phyloP scores from a whole-genome alignment of 805 yeast species.

The Myxozyma lipomycoides region DNA sequence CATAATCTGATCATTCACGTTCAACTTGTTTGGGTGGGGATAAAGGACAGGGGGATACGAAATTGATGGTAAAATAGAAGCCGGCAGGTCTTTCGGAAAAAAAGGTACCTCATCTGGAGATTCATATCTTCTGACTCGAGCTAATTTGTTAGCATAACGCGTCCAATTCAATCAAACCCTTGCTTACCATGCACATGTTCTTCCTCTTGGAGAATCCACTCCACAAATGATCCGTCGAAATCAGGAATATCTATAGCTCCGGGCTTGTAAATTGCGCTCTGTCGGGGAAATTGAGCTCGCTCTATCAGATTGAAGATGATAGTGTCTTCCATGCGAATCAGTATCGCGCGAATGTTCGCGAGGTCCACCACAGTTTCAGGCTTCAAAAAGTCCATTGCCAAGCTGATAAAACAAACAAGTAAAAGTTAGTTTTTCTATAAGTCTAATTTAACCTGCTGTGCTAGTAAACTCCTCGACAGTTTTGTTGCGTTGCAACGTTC shows the following conservation, averaged over 20 bases:
- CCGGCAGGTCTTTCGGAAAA: conserved; percentile 61
- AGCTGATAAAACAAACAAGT: background rate
- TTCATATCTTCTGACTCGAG: conserved; percentile 83
- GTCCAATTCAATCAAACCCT: background rate
- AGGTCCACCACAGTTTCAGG: conserved; percentile 47
- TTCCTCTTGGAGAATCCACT: conserved; percentile 73
- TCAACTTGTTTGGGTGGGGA: conserved; percentile 65
- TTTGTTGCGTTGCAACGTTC: too few species aligned
- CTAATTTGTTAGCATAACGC: conserved; percentile 21
- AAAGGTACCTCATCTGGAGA: conserved; percentile 94
- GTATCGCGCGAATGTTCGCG: conserved; percentile 73
- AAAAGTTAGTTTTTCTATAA: background rate
- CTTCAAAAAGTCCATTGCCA: conserved; percentile 21
- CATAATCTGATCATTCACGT: conserved; percentile 67
- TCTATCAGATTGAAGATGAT: conserved; percentile 90
- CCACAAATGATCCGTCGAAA: conserved; percentile 77
- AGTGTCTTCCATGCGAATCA: conserved; percentile 94
- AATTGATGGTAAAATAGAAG: conserved; percentile 74
- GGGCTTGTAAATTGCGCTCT: conserved; percentile 67
- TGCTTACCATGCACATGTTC: conserved; percentile 56
- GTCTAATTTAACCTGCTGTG: too few species aligned
- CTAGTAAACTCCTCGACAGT: too few species aligned
- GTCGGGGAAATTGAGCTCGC: conserved; percentile 78
- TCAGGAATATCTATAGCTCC: conserved; percentile 56
- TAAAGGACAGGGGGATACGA: conserved; percentile 79